phyloP scores from a whole-genome alignment of 768 basidiomycete species.

The Russula sp. region DNA sequence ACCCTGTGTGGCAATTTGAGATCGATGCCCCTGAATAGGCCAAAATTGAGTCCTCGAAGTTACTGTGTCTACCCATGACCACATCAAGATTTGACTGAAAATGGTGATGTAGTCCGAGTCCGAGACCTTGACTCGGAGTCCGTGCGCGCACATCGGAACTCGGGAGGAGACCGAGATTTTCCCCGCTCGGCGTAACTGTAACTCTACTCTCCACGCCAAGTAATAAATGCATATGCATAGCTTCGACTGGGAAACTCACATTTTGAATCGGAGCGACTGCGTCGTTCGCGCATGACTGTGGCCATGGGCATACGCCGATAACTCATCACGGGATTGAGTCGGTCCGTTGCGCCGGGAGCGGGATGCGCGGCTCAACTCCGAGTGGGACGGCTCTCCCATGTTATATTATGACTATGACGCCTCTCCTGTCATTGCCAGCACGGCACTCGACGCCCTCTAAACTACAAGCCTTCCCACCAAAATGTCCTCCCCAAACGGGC shows the following conservation, averaged over 20 bases:
- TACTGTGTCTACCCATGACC: no score
- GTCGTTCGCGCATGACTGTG: no score
- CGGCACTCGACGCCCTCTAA: neutral
- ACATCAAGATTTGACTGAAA: no score
- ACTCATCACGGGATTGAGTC: neutral
- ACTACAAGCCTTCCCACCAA: neutral
- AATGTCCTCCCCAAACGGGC: constrained; percentile 52
- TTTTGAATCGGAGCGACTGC: no score
- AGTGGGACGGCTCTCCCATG: neutral
- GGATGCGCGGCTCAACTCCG: neutral
- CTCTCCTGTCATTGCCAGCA: constrained; percentile 8
- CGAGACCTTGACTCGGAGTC: neutral
- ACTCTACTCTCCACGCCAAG: no score
- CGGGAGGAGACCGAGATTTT: neutral
- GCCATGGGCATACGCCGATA: no score
- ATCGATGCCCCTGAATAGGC: neutral
- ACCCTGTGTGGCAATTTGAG: neutral
- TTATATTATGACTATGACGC: constrained; percentile 10
- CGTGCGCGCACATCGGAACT: neutral
- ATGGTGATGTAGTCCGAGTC: neutral
- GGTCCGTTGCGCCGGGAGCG: neutral
- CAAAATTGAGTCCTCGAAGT: neutral
- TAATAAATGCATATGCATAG: no score
- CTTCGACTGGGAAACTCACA: no score
- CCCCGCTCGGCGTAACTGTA: neutral